These are phyloP conservation scores for Suillus cothurnatus DNA, from an alignment of 768 basidiomycete species.

Conservation along the genomic window DNA sequence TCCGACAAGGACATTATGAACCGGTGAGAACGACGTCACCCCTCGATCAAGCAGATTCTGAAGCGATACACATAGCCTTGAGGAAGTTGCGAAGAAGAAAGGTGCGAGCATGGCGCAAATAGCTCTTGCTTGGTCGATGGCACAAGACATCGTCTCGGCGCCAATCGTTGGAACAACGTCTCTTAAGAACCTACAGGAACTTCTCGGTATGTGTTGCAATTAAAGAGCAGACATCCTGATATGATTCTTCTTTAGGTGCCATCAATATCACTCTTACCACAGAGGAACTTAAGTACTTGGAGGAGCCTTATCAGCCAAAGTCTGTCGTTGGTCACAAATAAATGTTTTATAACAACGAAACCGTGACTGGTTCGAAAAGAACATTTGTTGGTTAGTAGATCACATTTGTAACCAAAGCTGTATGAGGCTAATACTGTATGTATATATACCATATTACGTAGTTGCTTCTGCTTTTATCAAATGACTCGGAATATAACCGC, in stretches of 20 bases:
- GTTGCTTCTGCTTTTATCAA: neutral
- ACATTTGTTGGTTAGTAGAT: neutral
- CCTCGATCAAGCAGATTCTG: slow-evolving; percentile 11
- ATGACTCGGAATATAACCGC: neutral
- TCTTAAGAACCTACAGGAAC: slow-evolving; percentile 51
- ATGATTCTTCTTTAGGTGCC: slow-evolving; percentile 31
- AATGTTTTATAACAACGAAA: slow-evolving; percentile 2
- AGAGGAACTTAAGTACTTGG: slow-evolving; percentile 59
- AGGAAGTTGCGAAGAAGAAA: slow-evolving; percentile 54
- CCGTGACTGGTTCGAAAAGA: neutral
- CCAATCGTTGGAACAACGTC: slow-evolving; percentile 62
- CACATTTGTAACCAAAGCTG: neutral
- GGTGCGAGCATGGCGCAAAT: slow-evolving; percentile 59
- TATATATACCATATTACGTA: neutral
- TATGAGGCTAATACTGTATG: neutral
- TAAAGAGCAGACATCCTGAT: neutral
- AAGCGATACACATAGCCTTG: slow-evolving; percentile 41
- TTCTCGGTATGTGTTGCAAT: slow-evolving; percentile 41
- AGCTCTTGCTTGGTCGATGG: slow-evolving; percentile 53
- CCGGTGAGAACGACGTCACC: slow-evolving; percentile 31
- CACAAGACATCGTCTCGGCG: slow-evolving; percentile 52
- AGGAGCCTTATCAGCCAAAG: slow-evolving; percentile 53
- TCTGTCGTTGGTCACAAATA: slow-evolving; percentile 46
- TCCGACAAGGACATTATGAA: slow-evolving; percentile 42
- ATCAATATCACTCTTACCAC: slow-evolving; percentile 51